Evolutionary conservation across 305 asterid genomes (phyloP).

Genomic region (Caryopteris hybrid): DNA sequence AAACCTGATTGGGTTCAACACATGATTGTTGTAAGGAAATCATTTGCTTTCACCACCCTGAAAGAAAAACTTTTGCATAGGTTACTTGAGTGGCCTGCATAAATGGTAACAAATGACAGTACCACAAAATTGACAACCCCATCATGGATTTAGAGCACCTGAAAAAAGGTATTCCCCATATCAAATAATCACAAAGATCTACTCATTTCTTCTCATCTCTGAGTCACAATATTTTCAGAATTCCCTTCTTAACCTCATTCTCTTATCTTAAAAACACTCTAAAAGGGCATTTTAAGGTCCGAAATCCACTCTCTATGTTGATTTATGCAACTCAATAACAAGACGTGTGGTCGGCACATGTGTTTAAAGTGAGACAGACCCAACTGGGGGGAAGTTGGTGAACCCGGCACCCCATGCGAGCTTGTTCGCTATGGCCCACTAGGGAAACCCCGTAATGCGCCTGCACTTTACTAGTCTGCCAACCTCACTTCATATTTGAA

Average conservation of each 20-base stretch:
- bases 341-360: conserved; percentile 25
- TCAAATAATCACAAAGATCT: conserved; percentile 3
- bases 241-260: neutral
- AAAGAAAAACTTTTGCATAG: conserved; percentile 34
- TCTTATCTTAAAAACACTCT: neutral
- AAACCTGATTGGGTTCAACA: conserved; percentile 35
- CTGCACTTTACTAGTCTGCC: conserved; percentile 27
- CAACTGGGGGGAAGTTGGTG: conserved; percentile 29
- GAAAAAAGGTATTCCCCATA: conserved; percentile 28
- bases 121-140: conserved; percentile 39
- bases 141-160: conserved; percentile 47
- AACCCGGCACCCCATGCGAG: conserved; percentile 45
- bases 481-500: conserved; percentile 12
- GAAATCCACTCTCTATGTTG: neutral
- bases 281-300: neutral
- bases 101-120: conserved; percentile 36
- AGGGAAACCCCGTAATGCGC: conserved; percentile 30
- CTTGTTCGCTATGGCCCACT: conserved; percentile 21
- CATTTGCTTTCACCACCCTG: conserved; percentile 35
- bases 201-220: neutral
- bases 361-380: conserved; percentile 39
- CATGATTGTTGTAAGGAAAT: conserved; percentile 47
- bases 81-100: conserved; percentile 56
- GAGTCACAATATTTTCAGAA: neutral
- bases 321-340: neutral